Percentiles rank a stretch among this genome's conserved stretches.
Conservation (phyloP, 2,329 filamentous ascomycete genomes). For the Lasiodiplodia hormozganensis region DNA sequence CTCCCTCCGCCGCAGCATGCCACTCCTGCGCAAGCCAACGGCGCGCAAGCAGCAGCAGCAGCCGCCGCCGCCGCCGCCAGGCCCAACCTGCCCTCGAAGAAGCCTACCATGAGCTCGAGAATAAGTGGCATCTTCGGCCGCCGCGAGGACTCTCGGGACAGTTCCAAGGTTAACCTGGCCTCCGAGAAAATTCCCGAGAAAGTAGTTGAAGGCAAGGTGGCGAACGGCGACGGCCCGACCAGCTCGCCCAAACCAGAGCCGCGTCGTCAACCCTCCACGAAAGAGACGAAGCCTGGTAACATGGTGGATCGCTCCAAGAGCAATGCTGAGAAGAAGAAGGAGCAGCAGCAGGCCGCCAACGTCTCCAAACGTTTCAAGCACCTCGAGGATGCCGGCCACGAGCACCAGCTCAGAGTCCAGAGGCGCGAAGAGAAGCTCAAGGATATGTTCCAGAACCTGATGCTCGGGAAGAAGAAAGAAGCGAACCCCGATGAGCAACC, state of each 20-base stretch:
- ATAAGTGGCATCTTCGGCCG: slow-evolving; percentile 49
- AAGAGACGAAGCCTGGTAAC: slow-evolving; percentile 31
- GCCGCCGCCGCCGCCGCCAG: slow-evolving; percentile 41
- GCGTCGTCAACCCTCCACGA: slow-evolving; percentile 41
- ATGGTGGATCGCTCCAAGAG: slow-evolving; percentile 26
- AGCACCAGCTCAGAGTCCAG: slow-evolving; percentile 86
- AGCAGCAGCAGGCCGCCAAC: slow-evolving; percentile 34
- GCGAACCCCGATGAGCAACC: slow-evolving; percentile 74
- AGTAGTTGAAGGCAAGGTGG: slow-evolving; percentile 39
- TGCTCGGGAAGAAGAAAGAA: slow-evolving; percentile 82
- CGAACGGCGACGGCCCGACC: slow-evolving; percentile 39
- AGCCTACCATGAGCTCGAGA: slow-evolving; percentile 52
- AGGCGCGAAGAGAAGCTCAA: slow-evolving; percentile 94
- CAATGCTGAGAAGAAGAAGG: slow-evolving; percentile 39
- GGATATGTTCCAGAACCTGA: slow-evolving; percentile 85
- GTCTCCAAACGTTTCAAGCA: slow-evolving; percentile 61
- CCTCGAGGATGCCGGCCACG: slow-evolving; percentile 73
- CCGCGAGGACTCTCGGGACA: slow-evolving; percentile 38
- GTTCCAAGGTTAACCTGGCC: slow-evolving; percentile 34
- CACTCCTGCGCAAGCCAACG: slow-evolving; percentile 35
- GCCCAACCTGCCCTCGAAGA: slow-evolving; percentile 38
- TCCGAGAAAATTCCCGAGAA: slow-evolving; percentile 34
- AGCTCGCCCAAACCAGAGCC: slow-evolving; percentile 37
- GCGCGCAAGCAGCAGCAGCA: slow-evolving; percentile 28
- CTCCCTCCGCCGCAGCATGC: slow-evolving; percentile 38